Percentiles rank a stretch among this genome's conserved stretches.
Conservation (phyloP, 2,329 filamentous ascomycete species). For the Plenodomus tracheiphilus region DNA sequence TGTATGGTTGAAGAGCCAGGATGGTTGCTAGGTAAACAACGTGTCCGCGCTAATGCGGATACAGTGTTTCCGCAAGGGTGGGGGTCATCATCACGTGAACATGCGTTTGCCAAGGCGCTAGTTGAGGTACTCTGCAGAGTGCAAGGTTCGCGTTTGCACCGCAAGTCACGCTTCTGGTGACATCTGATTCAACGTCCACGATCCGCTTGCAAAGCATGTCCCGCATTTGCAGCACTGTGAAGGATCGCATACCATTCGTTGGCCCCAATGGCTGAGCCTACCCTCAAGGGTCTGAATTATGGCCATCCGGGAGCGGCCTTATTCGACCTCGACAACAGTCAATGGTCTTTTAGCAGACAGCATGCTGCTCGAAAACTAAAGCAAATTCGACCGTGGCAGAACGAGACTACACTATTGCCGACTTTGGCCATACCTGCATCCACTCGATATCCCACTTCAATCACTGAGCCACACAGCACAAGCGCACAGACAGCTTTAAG, state of each 20-base stretch:
- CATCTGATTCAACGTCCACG: background rate
- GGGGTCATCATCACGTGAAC: constrained; percentile 30
- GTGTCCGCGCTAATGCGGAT: constrained; percentile 11
- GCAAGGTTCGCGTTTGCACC: constrained; percentile 11
- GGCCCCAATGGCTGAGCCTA: constrained; percentile 62
- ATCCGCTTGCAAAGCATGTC: constrained; percentile 28
- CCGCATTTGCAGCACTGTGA: constrained; percentile 6
- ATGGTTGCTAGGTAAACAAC: constrained; percentile 39
- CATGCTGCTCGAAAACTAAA: constrained; percentile 28
- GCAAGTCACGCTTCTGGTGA: constrained; percentile 1
- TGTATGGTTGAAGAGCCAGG: constrained; percentile 13
- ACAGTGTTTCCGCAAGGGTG: background rate
- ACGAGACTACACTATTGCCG: constrained; percentile 11
- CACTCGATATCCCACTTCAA: constrained; percentile 2
- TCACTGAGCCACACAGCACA: constrained; percentile 5
- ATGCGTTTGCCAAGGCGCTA: constrained; percentile 31
- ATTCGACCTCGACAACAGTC: constrained; percentile 52
- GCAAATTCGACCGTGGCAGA: constrained; percentile 28
- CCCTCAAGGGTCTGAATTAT: constrained; percentile 54
- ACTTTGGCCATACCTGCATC: constrained; percentile 21
- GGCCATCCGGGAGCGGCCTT: constrained; percentile 57
- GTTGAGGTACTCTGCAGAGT: constrained; percentile 19
- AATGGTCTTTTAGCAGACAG: constrained; percentile 55
- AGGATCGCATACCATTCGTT: constrained; percentile 23
- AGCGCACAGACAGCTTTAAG: constrained; percentile 16